These are phyloP conservation scores for Suillus bovinus DNA, from an alignment of 768 basidiomycete species.

Conservation along the genomic window DNA sequence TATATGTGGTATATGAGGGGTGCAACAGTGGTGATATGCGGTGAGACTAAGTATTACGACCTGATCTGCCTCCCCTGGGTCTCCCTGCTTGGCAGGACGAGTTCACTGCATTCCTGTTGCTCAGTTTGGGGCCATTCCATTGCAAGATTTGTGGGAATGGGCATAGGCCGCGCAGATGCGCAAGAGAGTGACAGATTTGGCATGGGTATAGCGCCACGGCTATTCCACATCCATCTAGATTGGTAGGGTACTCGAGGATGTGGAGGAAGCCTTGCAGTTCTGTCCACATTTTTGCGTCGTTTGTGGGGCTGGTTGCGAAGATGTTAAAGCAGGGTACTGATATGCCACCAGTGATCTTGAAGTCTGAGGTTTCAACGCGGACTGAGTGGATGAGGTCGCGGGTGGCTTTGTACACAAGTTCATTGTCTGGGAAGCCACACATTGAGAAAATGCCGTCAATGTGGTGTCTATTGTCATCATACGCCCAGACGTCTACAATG, in stretches of 20 bases:
- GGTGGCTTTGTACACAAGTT: background rate
- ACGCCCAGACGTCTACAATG: background rate
- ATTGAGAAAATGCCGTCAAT: background rate
- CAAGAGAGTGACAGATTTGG: background rate
- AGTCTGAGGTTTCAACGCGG: background rate
- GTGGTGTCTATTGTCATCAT: background rate
- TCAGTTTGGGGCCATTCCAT: background rate
- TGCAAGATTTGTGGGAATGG: background rate
- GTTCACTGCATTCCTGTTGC: accelerated
- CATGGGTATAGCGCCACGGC: background rate
- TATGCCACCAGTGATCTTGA: background rate
- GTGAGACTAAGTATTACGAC: too few relatives aligned
- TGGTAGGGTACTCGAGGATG: background rate
- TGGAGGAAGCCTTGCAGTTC: accelerated
- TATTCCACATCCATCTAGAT: background rate
- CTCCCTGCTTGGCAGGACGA: background rate
- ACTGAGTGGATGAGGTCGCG: background rate
- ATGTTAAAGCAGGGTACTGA: background rate
- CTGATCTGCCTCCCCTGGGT: background rate
- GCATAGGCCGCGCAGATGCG: background rate
- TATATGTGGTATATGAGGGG: too few relatives aligned
- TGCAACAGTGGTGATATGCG: too few relatives aligned
- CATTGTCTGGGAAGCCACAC: background rate
- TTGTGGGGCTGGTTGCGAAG: background rate
- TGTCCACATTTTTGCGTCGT: background rate